Percentiles rank a stretch among this genome's conserved stretches.
Conservation (phyloP, 768 basidiomycete genomes). For the Termitomyces sp. region DNA sequence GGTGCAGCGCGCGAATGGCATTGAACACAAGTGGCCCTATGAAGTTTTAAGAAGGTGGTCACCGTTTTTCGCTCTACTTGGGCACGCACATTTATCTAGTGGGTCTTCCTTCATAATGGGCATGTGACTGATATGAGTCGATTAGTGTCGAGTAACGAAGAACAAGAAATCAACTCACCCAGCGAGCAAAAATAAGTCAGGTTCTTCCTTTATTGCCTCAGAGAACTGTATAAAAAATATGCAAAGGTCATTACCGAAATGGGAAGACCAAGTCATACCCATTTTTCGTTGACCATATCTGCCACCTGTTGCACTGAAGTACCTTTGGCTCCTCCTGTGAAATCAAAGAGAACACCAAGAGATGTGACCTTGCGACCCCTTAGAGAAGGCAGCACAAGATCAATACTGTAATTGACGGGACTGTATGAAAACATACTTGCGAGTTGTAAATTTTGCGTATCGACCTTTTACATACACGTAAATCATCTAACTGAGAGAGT, state of each 20-base stretch:
- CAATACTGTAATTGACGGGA: background rate
- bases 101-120: constrained; percentile 47
- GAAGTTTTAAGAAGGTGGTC: background rate
- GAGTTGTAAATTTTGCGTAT: constrained; percentile 69
- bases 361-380: constrained; percentile 72
- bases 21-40: constrained; percentile 69
- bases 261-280: constrained; percentile 36
- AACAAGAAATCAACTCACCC: constrained; percentile 37
- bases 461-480: constrained; percentile 31
- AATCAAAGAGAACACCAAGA: constrained; percentile 76
- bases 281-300: constrained; percentile 74
- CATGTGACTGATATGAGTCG: constrained; percentile 62
- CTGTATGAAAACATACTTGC: constrained; percentile 42
- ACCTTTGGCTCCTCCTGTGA: constrained; percentile 62
- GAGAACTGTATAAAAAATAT: constrained; percentile 45
- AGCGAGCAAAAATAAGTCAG: constrained; percentile 76
- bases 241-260: background rate
- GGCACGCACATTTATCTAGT: constrained; percentile 45
- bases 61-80: background rate
- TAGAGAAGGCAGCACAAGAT: background rate
- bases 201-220: constrained; percentile 73
- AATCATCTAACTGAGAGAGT: background rate
- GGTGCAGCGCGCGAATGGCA: constrained; percentile 69
- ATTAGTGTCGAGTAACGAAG: background rate
- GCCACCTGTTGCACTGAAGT: constrained; percentile 72